Percentiles rank a stretch among this genome's conserved stretches.
These are phyloP conservation scores for Tolypocladium inflatum DNA, from an alignment of 2,329 filamentous ascomycete species.

Conservation along the genomic window DNA sequence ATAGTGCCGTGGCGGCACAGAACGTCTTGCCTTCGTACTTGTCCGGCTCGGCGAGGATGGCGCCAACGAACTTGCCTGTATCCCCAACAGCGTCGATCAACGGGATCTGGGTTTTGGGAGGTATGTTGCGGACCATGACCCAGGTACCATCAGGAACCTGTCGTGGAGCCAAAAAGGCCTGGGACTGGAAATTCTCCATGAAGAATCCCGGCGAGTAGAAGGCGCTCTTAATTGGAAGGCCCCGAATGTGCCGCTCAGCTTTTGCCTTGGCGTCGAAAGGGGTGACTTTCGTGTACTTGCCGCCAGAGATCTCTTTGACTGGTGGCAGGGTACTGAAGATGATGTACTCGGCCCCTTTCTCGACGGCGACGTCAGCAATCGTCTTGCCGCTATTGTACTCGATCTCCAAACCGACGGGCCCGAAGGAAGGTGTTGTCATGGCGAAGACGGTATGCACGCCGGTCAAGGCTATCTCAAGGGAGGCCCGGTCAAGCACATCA, in stretches of 20 bases:
- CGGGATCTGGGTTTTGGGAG: conserved; percentile 24
- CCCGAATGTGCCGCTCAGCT: conserved; percentile 41
- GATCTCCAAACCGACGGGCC: conserved; percentile 19
- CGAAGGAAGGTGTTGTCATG: conserved; percentile 33
- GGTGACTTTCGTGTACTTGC: conserved; percentile 19
- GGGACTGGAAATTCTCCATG: conserved; percentile 27
- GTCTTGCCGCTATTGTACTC: conserved; percentile 27
- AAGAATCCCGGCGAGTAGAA: conserved; percentile 32
- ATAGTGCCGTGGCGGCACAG: conserved; percentile 29
- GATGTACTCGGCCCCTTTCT: conserved; percentile 24
- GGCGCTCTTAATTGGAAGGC: conserved; percentile 30
- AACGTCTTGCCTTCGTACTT: conserved; percentile 33
- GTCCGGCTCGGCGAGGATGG: conserved; percentile 31
- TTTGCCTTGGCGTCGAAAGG: conserved; percentile 45
- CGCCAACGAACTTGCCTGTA: conserved; percentile 31
- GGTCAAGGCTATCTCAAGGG: conserved; percentile 28
- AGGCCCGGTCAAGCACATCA: conserved; percentile 26
- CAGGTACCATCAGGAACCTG: conserved; percentile 19
- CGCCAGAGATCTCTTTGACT: conserved; percentile 22
- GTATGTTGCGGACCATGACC: conserved; percentile 9
- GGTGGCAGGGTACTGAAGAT: conserved; percentile 30
- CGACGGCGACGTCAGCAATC: conserved; percentile 28
- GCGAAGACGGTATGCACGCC: conserved; percentile 38
- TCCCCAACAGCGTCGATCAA: conserved; percentile 33
- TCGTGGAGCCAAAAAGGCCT: conserved; percentile 16